Conservation (phyloP, 2,329 filamentous ascomycete genomes). For the Peltaster fructicola region DNA sequence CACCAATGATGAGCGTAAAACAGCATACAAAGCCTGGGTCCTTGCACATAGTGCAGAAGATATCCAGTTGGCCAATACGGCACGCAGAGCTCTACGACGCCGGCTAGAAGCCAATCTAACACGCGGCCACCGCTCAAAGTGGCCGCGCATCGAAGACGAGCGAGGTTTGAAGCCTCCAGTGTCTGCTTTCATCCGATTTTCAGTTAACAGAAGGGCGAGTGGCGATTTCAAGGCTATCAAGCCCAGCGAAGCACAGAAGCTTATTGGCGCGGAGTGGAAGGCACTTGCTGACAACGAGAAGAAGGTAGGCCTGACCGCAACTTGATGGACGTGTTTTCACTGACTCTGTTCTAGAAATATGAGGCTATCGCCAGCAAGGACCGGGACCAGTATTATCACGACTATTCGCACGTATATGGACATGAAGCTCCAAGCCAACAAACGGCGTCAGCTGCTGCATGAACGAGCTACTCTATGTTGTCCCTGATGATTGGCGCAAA, state of each 20-base stretch:
- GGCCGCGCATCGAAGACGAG: conserved; percentile 33
- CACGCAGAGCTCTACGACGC: conserved; percentile 26
- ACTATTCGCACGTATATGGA: too few relatives aligned
- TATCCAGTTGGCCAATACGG: conserved; percentile 42
- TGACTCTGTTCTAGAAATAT: too few relatives aligned
- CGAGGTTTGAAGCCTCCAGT: conserved; percentile 30
- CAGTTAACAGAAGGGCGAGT: conserved; percentile 24
- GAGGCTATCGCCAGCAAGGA: too few relatives aligned
- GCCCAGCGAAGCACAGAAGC: conserved; percentile 21
- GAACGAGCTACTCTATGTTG: too few relatives aligned
- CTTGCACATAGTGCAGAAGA: conserved; percentile 35
- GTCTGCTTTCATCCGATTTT: conserved; percentile 27
- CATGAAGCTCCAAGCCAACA: too few relatives aligned
- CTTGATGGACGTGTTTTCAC: too few relatives aligned
- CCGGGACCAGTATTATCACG: too few relatives aligned
- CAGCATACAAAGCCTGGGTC: conserved; percentile 37
- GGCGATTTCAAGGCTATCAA: conserved; percentile 35
- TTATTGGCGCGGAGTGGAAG: conserved; percentile 32
- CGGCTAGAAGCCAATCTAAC: conserved; percentile 3
- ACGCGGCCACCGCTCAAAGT: conserved; percentile 7
- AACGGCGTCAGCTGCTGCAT: too few relatives aligned
- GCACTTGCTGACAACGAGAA: conserved; percentile 28
- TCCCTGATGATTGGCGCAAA: too few relatives aligned
- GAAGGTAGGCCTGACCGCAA: too few relatives aligned
- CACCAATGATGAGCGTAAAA: conserved; percentile 26